These are phyloP conservation scores for Skeletonema menzelii DNA, from an alignment of 108 stramenopile species.

Conservation along the genomic window DNA sequence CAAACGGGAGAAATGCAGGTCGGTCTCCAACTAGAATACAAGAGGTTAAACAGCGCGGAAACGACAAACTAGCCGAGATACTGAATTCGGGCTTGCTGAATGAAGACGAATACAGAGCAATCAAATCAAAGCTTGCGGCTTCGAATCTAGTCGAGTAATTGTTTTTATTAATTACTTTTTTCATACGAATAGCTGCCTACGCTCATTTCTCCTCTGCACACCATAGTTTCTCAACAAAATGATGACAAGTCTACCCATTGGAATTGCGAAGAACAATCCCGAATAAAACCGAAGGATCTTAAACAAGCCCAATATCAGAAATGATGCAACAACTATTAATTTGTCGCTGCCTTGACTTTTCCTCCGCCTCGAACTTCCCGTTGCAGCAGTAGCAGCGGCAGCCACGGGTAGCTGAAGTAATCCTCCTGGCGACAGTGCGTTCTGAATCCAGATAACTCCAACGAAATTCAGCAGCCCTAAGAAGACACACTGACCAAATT, in stretches of 20 bases:
- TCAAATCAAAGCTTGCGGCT: not conserved
- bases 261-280: conserved; percentile 61
- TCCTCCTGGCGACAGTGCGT: conserved; percentile 61
- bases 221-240: conserved; percentile 33
- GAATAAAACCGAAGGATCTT: conserved; percentile 70
- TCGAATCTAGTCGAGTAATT: not conserved
- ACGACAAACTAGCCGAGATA: conserved; percentile 1
- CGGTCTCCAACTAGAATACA: not conserved
- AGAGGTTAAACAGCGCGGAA: not conserved
- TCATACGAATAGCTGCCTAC: not conserved
- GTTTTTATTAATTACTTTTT: not conserved
- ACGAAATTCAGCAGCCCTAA: conserved; percentile 69
- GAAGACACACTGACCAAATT: conserved; percentile 66
- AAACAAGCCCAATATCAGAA: conserved; percentile 21
- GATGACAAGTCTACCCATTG: conserved; percentile 45
- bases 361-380: conserved; percentile 12
- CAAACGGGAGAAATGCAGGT: not conserved
- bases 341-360: not conserved
- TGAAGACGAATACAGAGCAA: conserved; percentile 1
- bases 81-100: not conserved
- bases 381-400: not conserved
- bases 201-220: conserved; percentile 27
- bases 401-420: conserved; percentile 38
- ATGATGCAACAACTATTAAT: conserved; percentile 22
- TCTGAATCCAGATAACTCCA: conserved; percentile 72